Evolutionary conservation across 345 rosid species (phyloP).

Genomic region (Acer saccharum): DNA sequence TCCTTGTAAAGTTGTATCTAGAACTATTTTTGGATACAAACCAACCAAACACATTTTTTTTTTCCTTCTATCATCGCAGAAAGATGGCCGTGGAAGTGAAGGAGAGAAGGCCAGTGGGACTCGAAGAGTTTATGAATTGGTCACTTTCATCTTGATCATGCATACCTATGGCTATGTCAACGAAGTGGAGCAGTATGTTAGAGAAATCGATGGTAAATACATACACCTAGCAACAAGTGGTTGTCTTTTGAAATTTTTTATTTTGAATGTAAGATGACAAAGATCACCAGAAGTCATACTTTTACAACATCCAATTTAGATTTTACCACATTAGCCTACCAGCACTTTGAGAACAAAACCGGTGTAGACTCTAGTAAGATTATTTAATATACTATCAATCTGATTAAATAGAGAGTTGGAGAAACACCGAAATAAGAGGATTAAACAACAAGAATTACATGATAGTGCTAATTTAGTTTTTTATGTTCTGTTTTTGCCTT

Average conservation of each 20-base stretch:
- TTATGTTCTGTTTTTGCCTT: neutral
- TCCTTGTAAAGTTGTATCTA: neutral
- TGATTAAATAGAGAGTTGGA: too few relatives aligned
- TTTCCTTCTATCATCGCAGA: constrained; percentile 9
- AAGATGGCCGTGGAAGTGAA: neutral
- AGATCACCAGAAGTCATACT: neutral
- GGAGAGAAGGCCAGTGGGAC: neutral
- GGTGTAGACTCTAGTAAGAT: neutral
- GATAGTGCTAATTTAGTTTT: neutral
- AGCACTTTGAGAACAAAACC: neutral
- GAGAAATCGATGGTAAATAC: constrained; percentile 10
- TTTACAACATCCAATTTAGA: neutral
- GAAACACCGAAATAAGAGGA: neutral
- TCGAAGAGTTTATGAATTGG: neutral
- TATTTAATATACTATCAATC: neutral
- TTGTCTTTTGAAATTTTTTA: neutral
- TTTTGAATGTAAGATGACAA: neutral
- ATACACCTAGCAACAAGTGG: neutral
- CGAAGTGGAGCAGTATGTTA: constrained; percentile 8
- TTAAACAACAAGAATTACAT: neutral
- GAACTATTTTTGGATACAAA: neutral
- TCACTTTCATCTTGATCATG: constrained; percentile 10
- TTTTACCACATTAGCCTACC: neutral
- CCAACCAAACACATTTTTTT: neutral
- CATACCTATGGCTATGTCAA: neutral